A percentile compares a stretch with the other conserved stretches of the same genome.
Evolutionary conservation across 2,329 filamentous ascomycete species (phyloP).

Genomic region (Cyphellophora europaea): DNA sequence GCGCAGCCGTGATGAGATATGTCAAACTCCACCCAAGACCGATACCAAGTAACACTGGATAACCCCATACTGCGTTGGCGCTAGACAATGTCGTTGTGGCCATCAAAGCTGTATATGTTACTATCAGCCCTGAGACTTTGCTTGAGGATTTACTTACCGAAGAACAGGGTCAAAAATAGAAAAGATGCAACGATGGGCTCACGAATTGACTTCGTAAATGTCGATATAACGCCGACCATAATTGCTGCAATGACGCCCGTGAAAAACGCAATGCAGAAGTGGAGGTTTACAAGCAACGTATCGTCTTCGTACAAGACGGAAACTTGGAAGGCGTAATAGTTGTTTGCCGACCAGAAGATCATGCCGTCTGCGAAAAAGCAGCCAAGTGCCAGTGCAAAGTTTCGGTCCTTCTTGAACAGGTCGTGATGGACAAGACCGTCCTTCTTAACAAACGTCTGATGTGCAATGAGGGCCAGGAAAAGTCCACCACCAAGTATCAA

Average conservation of each 20-base stretch:
- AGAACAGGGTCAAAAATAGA: constrained; percentile 7
- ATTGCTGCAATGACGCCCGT: neutral
- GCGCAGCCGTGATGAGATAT: constrained; percentile 7
- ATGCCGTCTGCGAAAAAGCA: constrained; percentile 52
- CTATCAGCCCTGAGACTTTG: no score
- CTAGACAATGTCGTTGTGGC: constrained; percentile 5
- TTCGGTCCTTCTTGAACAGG: constrained; percentile 44
- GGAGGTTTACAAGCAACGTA: constrained; percentile 3
- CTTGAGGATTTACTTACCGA: constrained; percentile 1
- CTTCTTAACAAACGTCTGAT: constrained; percentile 47
- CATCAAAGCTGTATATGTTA: constrained; percentile 7
- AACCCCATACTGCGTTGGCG: constrained; percentile 8
- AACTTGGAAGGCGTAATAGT: constrained; percentile 8
- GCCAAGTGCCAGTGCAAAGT: constrained; percentile 51
- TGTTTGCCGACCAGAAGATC: constrained; percentile 49
- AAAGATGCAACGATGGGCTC: constrained; percentile 8
- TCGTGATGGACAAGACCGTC: constrained; percentile 35
- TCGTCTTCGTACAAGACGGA: constrained; percentile 6
- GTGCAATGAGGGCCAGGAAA: constrained; percentile 35
- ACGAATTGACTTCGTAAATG: constrained; percentile 3
- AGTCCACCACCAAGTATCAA: constrained; percentile 38
- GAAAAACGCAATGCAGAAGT: constrained; percentile 8
- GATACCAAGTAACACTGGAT: constrained; percentile 6
- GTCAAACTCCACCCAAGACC: constrained; percentile 6
- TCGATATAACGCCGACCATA: neutral